Evolutionary conservation across 352 stramenopile species (phyloP).

Genomic region (Stephanocyclus meneghinianus): DNA sequence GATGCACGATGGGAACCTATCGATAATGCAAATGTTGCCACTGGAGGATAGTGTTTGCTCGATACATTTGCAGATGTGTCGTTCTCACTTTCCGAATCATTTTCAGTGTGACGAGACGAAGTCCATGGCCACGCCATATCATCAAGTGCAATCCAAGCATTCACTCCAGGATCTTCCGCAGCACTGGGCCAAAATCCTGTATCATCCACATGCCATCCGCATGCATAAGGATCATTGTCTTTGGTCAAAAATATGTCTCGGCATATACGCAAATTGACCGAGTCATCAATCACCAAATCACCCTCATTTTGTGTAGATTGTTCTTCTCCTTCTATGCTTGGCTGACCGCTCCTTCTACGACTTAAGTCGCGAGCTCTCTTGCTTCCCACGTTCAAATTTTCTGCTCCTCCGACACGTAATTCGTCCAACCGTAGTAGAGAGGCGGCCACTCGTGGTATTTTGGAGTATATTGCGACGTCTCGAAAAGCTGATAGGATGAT

Average conservation of each 20-base stretch:
- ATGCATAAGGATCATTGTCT: constrained; percentile 69
- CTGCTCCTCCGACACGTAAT: constrained; percentile 27
- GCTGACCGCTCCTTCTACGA: constrained; percentile 1
- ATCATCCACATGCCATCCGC: constrained; percentile 79
- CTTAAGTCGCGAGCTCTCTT: constrained; percentile 3
- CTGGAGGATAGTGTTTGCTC: neutral
- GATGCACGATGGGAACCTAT: constrained; percentile 59
- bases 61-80: neutral
- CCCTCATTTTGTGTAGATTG: constrained; percentile 2
- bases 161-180: constrained; percentile 59
- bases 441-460: constrained; percentile 45
- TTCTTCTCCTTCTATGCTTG: neutral
- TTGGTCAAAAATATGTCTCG: constrained; percentile 74
- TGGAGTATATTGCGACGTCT: constrained; percentile 45
- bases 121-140: constrained; percentile 57
- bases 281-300: constrained; percentile 19
- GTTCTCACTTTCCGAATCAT: neutral
- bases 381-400: constrained; percentile 21
- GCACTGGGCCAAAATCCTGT: constrained; percentile 74
- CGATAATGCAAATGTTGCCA: constrained; percentile 70
- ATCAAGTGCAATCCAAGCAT: constrained; percentile 78
- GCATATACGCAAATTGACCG: constrained; percentile 34
- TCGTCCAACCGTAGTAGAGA: constrained; percentile 42
- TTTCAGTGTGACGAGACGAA: neutral
- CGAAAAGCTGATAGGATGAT: constrained; percentile 38